A percentile compares a stretch with the other conserved stretches of the same genome.
These are phyloP conservation scores for Lactarius sanguifluus DNA, from an alignment of 768 basidiomycete genomes.

Conservation along the genomic window DNA sequence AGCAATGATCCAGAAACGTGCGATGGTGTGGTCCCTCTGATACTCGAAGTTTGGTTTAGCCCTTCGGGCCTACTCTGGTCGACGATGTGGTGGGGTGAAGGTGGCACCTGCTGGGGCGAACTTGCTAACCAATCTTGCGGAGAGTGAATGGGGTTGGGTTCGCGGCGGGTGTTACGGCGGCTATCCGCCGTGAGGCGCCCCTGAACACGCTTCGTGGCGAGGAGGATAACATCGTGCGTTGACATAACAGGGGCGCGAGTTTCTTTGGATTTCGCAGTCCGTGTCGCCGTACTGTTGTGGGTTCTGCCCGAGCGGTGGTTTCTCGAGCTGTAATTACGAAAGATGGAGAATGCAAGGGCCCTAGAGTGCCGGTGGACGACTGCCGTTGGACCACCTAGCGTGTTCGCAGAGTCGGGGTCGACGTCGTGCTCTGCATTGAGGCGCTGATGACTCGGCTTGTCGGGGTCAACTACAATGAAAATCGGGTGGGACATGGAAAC, in stretches of 20 bases:
- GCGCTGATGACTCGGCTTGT: conserved; percentile 66
- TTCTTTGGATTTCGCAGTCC: conserved; percentile 22
- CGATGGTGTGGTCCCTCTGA: too few species aligned
- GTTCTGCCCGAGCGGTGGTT: conserved; percentile 24
- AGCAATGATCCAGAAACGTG: neutral
- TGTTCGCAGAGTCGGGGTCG: conserved; percentile 46
- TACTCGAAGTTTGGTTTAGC: conserved; percentile 8
- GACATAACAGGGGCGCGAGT: conserved; percentile 17
- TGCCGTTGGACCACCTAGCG: conserved; percentile 55
- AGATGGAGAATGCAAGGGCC: conserved; percentile 75
- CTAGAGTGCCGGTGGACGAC: conserved; percentile 84
- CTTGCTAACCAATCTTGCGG: conserved; percentile 5
- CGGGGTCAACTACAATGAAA: conserved; percentile 46
- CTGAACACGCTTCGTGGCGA: conserved; percentile 78
- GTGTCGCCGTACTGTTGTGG: conserved; percentile 27
- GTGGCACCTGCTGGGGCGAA: neutral
- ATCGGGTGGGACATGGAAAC: conserved; percentile 7
- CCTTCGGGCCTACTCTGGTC: conserved; percentile 9
- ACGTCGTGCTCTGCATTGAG: conserved; percentile 58
- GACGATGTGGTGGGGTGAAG: neutral
- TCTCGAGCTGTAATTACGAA: conserved; percentile 53
- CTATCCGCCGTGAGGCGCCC: conserved; percentile 45
- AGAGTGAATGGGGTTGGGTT: neutral
- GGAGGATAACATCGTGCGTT: conserved; percentile 45
- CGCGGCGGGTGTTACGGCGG: neutral